These are phyloP conservation scores for Metarhizium brunneum DNA, from an alignment of 2,329 filamentous ascomycete species.

Conservation along the genomic window DNA sequence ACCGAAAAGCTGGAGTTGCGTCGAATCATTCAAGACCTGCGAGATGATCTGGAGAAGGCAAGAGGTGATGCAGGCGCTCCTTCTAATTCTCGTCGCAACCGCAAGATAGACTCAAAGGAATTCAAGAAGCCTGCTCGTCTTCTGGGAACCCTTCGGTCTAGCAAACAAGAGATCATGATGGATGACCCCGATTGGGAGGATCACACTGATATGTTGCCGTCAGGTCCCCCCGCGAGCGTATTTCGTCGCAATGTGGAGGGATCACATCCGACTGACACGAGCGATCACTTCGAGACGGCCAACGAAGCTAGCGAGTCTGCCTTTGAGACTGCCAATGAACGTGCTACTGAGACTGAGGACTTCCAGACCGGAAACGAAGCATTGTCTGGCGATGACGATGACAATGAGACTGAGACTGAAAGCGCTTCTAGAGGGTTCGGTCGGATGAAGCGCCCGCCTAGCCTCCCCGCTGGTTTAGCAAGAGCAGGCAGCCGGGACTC, in stretches of 20 bases:
- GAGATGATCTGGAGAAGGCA: conserved; percentile 77
- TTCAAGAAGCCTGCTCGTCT: conserved; percentile 74
- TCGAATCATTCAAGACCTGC: conserved; percentile 87
- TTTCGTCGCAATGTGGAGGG: conserved; percentile 8
- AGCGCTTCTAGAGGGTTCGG: conserved; percentile 37
- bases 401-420: conserved; percentile 89
- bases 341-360: conserved; percentile 79
- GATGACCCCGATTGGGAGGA: conserved; percentile 92
- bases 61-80: conserved; percentile 41
- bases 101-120: conserved; percentile 53
- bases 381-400: conserved; percentile 64
- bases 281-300: conserved; percentile 70
- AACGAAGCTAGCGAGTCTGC: conserved; percentile 63
- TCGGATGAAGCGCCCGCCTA: conserved; percentile 32
- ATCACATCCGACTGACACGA: conserved; percentile 35
- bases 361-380: conserved; percentile 93
- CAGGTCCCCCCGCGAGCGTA: conserved; percentile 13
- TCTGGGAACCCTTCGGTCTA: conserved; percentile 65
- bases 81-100: conserved; percentile 48
- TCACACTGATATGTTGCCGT: conserved; percentile 33
- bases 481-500: conserved; percentile 51
- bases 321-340: conserved; percentile 66
- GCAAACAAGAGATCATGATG: conserved; percentile 67
- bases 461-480: conserved; percentile 25
- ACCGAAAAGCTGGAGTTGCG: conserved; percentile 95